phyloP scores from a whole-genome alignment of 129 eudicot species.

The Lactuca sativa region DNA sequence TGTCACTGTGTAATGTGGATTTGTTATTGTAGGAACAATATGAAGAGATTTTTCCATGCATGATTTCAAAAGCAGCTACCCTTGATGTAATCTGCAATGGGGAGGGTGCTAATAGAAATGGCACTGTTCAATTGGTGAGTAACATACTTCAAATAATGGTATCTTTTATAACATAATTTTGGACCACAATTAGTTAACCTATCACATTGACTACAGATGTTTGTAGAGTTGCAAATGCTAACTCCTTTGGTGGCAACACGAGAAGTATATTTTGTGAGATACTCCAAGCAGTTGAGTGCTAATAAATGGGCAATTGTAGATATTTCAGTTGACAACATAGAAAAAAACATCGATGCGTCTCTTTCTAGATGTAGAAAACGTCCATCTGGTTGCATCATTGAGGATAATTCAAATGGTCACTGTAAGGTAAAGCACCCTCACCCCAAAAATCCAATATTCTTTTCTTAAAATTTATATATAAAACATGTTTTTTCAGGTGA shows the following conservation, averaged over 20 bases:
- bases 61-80: constrained; percentile 79
- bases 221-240: constrained; percentile 92
- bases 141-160: constrained; percentile 1
- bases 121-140: constrained; percentile 78
- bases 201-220: constrained; percentile 58
- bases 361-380: constrained; percentile 73
- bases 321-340: constrained; percentile 71
- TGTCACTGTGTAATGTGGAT: constrained; percentile 8
- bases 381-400: constrained; percentile 94
- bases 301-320: constrained; percentile 93
- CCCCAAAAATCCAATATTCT: neutral
- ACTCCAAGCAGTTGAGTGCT: constrained; percentile 63
- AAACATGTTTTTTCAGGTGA: constrained; percentile 56
- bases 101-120: constrained; percentile 63
- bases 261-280: constrained; percentile 84
- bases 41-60: constrained; percentile 81
- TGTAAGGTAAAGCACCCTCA: constrained; percentile 56
- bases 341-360: constrained; percentile 66
- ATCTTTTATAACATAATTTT: neutral
- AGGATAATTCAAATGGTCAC: constrained; percentile 84
- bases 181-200: constrained; percentile 18
- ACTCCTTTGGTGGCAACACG: constrained; percentile 84
- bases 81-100: constrained; percentile 72
- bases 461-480: neutral
- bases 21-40: constrained; percentile 62